Evolutionary conservation across 1,284 basidiomycete species (phyloP).

Genomic region (Ustilago cynodontis): DNA sequence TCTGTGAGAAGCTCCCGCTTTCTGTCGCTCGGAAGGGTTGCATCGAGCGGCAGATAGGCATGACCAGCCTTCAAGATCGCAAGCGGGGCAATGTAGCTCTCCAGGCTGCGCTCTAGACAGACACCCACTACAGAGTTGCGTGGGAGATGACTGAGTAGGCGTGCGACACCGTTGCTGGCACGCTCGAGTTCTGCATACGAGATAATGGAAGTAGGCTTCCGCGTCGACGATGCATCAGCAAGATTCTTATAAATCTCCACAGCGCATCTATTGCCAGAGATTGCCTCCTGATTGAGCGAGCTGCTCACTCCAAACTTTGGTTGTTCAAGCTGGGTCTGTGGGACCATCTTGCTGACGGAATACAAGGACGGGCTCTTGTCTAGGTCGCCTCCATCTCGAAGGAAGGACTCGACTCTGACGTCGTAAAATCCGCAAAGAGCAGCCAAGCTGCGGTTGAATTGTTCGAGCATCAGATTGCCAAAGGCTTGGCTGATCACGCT

Average conservation of each 20-base stretch:
- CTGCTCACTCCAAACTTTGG: constrained; percentile 8
- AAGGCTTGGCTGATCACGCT: constrained; percentile 40
- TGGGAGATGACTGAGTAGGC: constrained; percentile 20
- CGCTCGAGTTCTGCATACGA: constrained; percentile 53
- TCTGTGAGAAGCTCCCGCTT: constrained; percentile 61
- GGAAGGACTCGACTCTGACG: constrained; percentile 12
- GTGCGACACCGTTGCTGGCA: constrained; percentile 35
- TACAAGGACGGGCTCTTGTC: constrained; percentile 10
- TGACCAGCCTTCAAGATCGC: constrained; percentile 60
- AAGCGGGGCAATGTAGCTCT: constrained; percentile 59
- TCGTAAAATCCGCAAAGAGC: constrained; percentile 33
- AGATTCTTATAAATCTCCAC: constrained; percentile 52
- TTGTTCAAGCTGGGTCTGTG: not conserved
- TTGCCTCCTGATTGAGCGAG: constrained; percentile 22
- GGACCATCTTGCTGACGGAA: constrained; percentile 8
- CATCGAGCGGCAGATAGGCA: constrained; percentile 68
- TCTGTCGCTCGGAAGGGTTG: constrained; percentile 63
- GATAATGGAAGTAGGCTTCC: constrained; percentile 15
- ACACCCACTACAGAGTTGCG: constrained; percentile 57
- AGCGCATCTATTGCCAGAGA: constrained; percentile 21
- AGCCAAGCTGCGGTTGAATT: constrained; percentile 49
- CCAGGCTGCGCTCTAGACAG: constrained; percentile 51
- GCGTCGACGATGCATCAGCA: constrained; percentile 2
- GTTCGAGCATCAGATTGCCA: constrained; percentile 48
- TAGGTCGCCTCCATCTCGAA: not conserved